Percentiles rank a stretch among this genome's conserved stretches.
Evolutionary conservation across 805 yeast genomes (phyloP).

Genomic region (Lipomyces anomalus): DNA sequence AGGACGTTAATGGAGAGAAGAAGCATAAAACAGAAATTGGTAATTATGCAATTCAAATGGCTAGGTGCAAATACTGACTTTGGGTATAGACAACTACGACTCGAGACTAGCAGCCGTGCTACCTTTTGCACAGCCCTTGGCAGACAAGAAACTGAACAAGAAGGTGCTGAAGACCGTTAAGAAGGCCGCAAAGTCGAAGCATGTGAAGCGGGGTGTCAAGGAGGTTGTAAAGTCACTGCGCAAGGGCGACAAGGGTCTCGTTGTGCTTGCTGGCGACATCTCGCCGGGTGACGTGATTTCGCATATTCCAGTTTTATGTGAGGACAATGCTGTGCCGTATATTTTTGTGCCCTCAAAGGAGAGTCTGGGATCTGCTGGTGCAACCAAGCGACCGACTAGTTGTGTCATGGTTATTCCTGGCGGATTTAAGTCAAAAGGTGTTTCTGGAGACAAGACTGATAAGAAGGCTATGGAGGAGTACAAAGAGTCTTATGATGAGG

Average conservation of each 20-base stretch:
- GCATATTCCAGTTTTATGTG: constrained; percentile 95
- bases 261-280: constrained; percentile 94
- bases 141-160: constrained; percentile 92
- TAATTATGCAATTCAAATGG: constrained; percentile 12
- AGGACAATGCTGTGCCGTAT: constrained; percentile 85
- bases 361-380: constrained; percentile 97
- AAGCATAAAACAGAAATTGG: too few species aligned
- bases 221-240: constrained; percentile 97
- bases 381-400: constrained; percentile 98
- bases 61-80: too few species aligned
- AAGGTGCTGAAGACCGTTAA: constrained; percentile 92
- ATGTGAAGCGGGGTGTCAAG: constrained; percentile 97
- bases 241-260: constrained; percentile 97
- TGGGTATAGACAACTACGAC: constrained; percentile 92
- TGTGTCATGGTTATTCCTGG: constrained; percentile 97
- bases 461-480: constrained; percentile 83
- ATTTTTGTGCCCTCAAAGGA: constrained; percentile 95
- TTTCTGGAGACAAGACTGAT: constrained; percentile 49
- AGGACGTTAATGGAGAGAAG: constrained; percentile 18
- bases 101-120: constrained; percentile 82
- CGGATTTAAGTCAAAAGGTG: constrained; percentile 67
- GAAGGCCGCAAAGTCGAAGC: constrained; percentile 97
- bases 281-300: constrained; percentile 96
- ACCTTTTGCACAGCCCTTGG: constrained; percentile 91
- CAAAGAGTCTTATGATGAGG: constrained; percentile 86